Evolutionary conservation across 2,329 filamentous ascomycete species (phyloP), one percentile per base, ranked within the genome.

Genomic region (Diatrype stigma): DNA sequence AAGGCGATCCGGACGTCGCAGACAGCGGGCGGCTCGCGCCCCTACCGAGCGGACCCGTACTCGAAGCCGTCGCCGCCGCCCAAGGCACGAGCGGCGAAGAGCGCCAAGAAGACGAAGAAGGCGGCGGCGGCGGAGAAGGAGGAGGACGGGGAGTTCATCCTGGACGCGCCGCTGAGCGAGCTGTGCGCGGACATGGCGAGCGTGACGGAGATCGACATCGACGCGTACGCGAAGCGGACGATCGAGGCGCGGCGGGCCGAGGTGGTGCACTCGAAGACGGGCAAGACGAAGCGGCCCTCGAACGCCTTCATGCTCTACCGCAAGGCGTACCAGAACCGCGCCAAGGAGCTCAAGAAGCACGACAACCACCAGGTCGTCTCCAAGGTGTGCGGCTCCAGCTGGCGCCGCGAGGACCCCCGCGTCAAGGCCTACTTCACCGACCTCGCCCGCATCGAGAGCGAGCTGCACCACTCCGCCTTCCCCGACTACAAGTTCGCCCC

Each of bases 241-340:
- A 71, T 75, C 2, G 85, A 89, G 51, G 78, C 78, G 6, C 82
- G 93, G 51, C 76, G 75, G 46, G 71, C 75, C 49, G 91, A 96
- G 67, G 84, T 87, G 10, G 79, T 83, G 42, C 80, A 82, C 60
- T 80, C 84, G 51, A 90, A 85, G 61, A 74, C 84, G 34, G 76
- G 89, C 23, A 91, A 92, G 66, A 81, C 97, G 59, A 90, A 93
- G 62, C 81, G 94, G 28, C 92, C 94, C 2, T 96, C 96, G 87
- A 99, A 99, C 69, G 93, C 90, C 1, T 99, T 97, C 74, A 96
- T 99, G 87, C 77, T 99, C 47, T 99, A 99, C 69, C 87, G 94
- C 40, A 96, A 94, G 58, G 90, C 90, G 6, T 96, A 90, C 65
- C 89, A 95, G 53, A 89, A 94, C 55, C 80, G 91, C 30, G 90